Percentiles rank a stretch among this genome's conserved stretches.
Evolutionary conservation across 345 rosid species (phyloP).

Genomic region (Dipteronia sinensis): DNA sequence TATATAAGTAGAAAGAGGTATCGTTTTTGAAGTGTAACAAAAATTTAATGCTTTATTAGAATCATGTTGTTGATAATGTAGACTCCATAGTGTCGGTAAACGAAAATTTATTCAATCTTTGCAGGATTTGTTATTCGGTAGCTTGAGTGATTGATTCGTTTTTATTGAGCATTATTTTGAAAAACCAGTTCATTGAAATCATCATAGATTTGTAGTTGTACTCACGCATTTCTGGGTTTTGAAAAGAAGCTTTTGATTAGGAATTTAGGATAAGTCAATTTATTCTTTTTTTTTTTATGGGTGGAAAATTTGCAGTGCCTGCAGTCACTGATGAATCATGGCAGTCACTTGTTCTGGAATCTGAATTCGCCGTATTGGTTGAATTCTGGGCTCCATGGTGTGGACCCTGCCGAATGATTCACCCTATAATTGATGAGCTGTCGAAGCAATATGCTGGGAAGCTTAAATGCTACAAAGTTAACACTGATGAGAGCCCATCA

Average conservation of each 20-base stretch:
- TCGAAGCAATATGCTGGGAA: slow-evolving; percentile 62
- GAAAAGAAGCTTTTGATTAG: background rate
- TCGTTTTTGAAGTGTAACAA: too few species aligned
- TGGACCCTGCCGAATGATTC: slow-evolving; percentile 79
- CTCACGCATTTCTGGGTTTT: background rate
- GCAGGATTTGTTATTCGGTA: too few species aligned
- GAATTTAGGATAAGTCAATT: background rate
- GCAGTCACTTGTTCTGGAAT: slow-evolving; percentile 63
- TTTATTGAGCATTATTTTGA: too few species aligned
- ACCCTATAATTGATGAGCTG: slow-evolving; percentile 59
- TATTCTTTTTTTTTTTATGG: background rate
- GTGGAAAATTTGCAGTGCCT: slow-evolving; percentile 41
- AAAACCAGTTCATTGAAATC: too few species aligned
- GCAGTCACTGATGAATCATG: slow-evolving; percentile 55
- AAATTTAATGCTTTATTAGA: too few species aligned
- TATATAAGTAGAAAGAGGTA: too few species aligned
- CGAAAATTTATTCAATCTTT: too few species aligned
- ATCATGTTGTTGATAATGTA: too few species aligned
- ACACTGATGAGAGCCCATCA: slow-evolving; percentile 68
- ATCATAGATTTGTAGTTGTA: background rate
- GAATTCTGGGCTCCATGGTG: slow-evolving; percentile 92
- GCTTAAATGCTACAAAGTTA: slow-evolving; percentile 67
- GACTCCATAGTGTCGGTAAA: too few species aligned
- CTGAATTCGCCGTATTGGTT: slow-evolving; percentile 58
- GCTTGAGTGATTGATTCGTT: too few species aligned